Base-by-base conservation (phyloP, 2,329 filamentous ascomycete species). In the Aschersonia sp. region DNA sequence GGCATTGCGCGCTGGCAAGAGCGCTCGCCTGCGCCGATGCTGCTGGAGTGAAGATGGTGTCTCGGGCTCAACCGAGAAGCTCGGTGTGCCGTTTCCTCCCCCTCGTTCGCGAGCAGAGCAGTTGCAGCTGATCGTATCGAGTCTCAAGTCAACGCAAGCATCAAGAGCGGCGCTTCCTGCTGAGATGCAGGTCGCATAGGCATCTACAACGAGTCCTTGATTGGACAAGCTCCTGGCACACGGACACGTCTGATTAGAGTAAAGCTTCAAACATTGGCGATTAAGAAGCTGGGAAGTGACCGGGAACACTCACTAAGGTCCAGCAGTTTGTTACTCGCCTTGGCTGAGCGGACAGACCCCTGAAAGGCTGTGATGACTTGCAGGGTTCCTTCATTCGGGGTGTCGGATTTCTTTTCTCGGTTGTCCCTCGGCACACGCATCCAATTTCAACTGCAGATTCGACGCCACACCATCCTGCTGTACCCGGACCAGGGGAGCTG, bases 1-100 rank as follows among this genome's bases (percentile, higher is more conserved):
- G 89, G 87, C 89, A 95, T 95, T 68, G 69, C 59, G 58, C 50
- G 54, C 55, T 47, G 49, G 52, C 51, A 49, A 45, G 47, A 50
- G 49, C 51, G 50, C 47, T 49, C 45, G 43, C 50, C 45, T 44
- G 45, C 40, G 50, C 45, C 40, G 45, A 44, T 47, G 47, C n/a
- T 10, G 6, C 4, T 9, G 40, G 40, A 6, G 40, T 42, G 40
- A 42, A 12, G 32, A 7, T 38, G 32, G 32, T 12, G 32, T 38
- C 12, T 38, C 12, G 7, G 32, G 7, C 7, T 38, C 12, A 7
- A 12, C 7, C 32, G 7, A 38, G 12, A 38, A 12, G 7, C 32
- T 38, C 12, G 7, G 32, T 7, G 32, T 38, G 12, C 32, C 32
- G 7, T 38, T 38, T 3, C 12, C 12, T 12, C 32, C 12, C 32